Conservation (phyloP, 345 rosid species). For the Fremontodendron californicum region DNA sequence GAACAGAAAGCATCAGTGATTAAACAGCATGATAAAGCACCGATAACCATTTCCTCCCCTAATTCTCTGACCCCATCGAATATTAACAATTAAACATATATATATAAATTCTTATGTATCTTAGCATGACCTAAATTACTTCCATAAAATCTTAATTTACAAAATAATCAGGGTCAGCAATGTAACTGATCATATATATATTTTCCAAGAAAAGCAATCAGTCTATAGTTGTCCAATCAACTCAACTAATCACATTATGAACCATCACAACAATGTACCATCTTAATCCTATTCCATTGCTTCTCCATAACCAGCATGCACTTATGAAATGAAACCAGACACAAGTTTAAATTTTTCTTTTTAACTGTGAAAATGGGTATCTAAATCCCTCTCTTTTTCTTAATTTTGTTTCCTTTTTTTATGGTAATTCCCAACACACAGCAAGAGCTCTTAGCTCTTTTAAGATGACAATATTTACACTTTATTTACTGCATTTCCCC, state of each 20-base stretch:
- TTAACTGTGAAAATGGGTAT: background rate
- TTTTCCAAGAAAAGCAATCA: background rate
- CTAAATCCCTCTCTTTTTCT: background rate
- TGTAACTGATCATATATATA: background rate
- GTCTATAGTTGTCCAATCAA: background rate
- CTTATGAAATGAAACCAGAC: background rate
- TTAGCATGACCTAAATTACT: background rate
- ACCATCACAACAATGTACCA: background rate
- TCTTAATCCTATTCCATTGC: background rate
- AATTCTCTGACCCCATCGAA: background rate
- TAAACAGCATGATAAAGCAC: background rate
- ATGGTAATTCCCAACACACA: background rate
- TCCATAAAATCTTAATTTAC: background rate
- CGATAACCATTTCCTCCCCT: background rate
- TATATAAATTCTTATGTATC: background rate
- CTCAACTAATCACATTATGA: background rate
- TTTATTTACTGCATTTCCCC: background rate
- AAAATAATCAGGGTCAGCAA: background rate
- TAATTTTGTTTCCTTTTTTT: background rate
- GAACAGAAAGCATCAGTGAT: background rate
- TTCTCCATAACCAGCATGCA: background rate
- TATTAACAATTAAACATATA: background rate
- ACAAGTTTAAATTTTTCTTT: background rate
- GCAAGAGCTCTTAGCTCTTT: background rate
- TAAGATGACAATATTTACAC: background rate